A percentile compares a stretch with the other conserved stretches of the same genome.
Conservation (phyloP, 176 grass and related monocot genomes). For the Lolium rigidum region DNA sequence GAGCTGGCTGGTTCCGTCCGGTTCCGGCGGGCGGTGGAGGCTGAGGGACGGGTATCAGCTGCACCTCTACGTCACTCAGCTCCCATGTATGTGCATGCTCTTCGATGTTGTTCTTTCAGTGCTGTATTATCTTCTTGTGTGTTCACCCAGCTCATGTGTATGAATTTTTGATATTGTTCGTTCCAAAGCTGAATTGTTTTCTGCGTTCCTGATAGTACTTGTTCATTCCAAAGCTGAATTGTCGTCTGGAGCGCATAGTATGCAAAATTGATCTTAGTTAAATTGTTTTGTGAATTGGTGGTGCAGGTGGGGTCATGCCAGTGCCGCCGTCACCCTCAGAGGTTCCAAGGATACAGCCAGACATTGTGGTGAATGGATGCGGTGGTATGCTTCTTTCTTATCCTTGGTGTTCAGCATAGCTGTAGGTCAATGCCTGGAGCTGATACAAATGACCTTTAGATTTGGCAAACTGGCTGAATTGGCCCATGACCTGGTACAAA, state of each 20-base stretch:
- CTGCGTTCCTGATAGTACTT: background rate
- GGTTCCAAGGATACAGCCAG: background rate
- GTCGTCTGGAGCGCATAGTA: background rate
- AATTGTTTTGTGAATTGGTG: background rate
- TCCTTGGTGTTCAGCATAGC: background rate
- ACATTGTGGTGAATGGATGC: slow-evolving; percentile 11
- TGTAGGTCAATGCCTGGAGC: background rate
- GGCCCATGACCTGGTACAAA: background rate
- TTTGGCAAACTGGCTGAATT: background rate
- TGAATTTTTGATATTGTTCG: too few species aligned
- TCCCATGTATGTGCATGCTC: slow-evolving; percentile 55
- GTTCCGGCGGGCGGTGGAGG: slow-evolving; percentile 44
- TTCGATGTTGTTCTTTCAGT: background rate
- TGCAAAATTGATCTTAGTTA: background rate
- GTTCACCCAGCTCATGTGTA: too few species aligned
- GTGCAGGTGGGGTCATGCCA: slow-evolving; percentile 53
- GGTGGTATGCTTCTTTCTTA: slow-evolving; percentile 42
- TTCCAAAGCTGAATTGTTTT: background rate
- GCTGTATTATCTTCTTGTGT: background rate
- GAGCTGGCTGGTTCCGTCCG: slow-evolving; percentile 49
- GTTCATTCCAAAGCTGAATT: background rate
- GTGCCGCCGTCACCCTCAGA: background rate
- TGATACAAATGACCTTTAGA: background rate
- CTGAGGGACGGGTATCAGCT: slow-evolving; percentile 61
- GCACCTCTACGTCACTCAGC: slow-evolving; percentile 78